A percentile compares a stretch with the other conserved stretches of the same genome.
Evolutionary conservation across 139 green algal species (phyloP).

Genomic region (Closterium sp.): DNA sequence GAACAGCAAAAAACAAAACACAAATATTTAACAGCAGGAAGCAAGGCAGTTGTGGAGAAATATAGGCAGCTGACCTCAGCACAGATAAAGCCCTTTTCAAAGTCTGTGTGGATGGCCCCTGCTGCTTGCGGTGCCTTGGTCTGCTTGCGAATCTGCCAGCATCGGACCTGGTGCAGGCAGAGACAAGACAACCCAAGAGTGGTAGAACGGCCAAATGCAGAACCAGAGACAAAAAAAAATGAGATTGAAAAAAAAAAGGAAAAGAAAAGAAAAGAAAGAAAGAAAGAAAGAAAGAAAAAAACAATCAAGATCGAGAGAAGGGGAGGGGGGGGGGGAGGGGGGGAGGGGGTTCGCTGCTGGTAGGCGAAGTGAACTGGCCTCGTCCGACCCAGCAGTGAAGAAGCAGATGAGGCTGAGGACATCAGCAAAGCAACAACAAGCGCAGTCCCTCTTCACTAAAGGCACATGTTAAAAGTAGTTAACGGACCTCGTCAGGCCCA

Average conservation of each 20-base stretch:
- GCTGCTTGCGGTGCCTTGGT: constrained; percentile 83
- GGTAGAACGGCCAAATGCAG: not conserved
- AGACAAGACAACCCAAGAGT: not conserved
- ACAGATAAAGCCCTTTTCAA: constrained; percentile 99
- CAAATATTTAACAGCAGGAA: too few species aligned
- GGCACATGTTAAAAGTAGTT: too few species aligned
- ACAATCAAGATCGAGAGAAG: not conserved
- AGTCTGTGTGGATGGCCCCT: constrained; percentile 96
- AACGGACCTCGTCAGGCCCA: constrained; percentile 89
- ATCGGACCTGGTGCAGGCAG: constrained; percentile 26
- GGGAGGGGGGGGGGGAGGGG: not conserved
- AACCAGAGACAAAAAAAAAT: not conserved
- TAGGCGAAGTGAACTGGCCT: too few species aligned
- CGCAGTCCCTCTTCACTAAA: too few species aligned
- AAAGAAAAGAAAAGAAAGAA: not conserved
- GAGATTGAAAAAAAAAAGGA: not conserved
- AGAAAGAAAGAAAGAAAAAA: too few species aligned
- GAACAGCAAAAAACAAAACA: not conserved
- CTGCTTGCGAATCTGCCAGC: constrained; percentile 51
- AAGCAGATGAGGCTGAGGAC: too few species aligned
- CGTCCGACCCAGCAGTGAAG: too few species aligned
- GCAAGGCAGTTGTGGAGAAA: too few species aligned
- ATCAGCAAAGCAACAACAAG: too few species aligned
- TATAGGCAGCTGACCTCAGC: constrained; percentile 83
- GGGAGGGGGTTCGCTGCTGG: too few species aligned